phyloP scores from a whole-genome alignment of 2,329 filamentous ascomycete genomes.

The Aspergillus pseudoglaucus region DNA sequence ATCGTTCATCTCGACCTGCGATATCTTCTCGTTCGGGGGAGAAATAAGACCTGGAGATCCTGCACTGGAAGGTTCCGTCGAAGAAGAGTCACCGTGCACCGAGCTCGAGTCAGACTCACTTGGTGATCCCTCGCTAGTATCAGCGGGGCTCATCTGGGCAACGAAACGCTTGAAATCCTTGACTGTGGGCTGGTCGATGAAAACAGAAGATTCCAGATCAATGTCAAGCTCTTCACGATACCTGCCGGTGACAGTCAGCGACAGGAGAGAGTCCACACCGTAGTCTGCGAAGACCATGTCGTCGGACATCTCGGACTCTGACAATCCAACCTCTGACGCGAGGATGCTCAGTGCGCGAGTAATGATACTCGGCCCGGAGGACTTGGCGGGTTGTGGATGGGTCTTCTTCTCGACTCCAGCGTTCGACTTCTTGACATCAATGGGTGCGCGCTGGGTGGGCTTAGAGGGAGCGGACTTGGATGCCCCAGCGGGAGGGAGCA shows the following conservation, averaged over 20 bases:
- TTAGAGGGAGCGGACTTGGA: constrained; percentile 14
- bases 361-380: constrained; percentile 25
- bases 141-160: constrained; percentile 24
- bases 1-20: constrained; percentile 20
- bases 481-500: constrained; percentile 31
- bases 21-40: constrained; percentile 21
- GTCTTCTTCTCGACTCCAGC: constrained; percentile 14
- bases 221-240: constrained; percentile 57
- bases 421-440: constrained; percentile 25
- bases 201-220: constrained; percentile 53
- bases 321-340: constrained; percentile 48
- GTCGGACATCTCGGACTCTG: constrained; percentile 53
- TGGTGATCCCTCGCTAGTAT: constrained; percentile 23
- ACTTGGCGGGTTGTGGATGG: constrained; percentile 20
- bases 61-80: constrained; percentile 29
- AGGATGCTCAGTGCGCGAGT: constrained; percentile 34
- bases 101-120: constrained; percentile 25
- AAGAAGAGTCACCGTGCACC: constrained; percentile 15
- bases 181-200: constrained; percentile 55
- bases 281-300: constrained; percentile 57
- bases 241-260: constrained; percentile 55
- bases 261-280: constrained; percentile 57
- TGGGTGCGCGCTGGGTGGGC: constrained; percentile 17
- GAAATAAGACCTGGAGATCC: constrained; percentile 27
- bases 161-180: constrained; percentile 56